phyloP scores from a whole-genome alignment of 192 early-diverging fungal genomes.

The Coemansia sp. region DNA sequence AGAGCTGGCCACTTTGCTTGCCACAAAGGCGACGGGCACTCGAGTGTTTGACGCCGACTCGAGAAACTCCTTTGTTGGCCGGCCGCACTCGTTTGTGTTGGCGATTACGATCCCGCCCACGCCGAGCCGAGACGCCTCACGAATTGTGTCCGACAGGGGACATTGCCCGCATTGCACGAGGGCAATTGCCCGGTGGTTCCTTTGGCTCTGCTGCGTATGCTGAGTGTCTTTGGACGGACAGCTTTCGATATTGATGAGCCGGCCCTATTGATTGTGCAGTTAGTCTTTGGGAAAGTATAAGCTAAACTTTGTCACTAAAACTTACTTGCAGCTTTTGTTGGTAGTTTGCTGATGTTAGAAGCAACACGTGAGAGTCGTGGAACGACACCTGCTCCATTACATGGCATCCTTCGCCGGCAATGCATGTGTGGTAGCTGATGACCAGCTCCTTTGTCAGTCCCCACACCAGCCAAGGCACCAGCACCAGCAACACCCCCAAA shows the following conservation, averaged over 20 bases:
- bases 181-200: conserved; percentile 22
- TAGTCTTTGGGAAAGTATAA: neutral
- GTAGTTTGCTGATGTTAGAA: conserved; percentile 30
- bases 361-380: conserved; percentile 41
- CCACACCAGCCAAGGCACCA: conserved; percentile 2
- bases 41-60: conserved; percentile 26
- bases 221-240: conserved; percentile 8
- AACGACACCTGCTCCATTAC: conserved; percentile 34
- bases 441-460: conserved; percentile 34
- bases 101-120: conserved; percentile 35
- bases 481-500: conserved; percentile 13
- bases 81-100: conserved; percentile 45
- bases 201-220: neutral
- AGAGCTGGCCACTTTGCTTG: conserved; percentile 20
- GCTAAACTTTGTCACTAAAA: neutral
- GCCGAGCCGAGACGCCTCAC: conserved; percentile 23
- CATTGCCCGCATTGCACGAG: conserved; percentile 45
- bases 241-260: conserved; percentile 28
- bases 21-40: conserved; percentile 43
- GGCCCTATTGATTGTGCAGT: conserved; percentile 20
- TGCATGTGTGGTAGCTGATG: conserved; percentile 43
- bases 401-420: conserved; percentile 45
- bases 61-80: conserved; percentile 34
- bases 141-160: conserved; percentile 30
- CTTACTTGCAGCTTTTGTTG: conserved; percentile 37